phyloP scores from a whole-genome alignment of 164 flowering plant species.

The Echeveria elegans region DNA sequence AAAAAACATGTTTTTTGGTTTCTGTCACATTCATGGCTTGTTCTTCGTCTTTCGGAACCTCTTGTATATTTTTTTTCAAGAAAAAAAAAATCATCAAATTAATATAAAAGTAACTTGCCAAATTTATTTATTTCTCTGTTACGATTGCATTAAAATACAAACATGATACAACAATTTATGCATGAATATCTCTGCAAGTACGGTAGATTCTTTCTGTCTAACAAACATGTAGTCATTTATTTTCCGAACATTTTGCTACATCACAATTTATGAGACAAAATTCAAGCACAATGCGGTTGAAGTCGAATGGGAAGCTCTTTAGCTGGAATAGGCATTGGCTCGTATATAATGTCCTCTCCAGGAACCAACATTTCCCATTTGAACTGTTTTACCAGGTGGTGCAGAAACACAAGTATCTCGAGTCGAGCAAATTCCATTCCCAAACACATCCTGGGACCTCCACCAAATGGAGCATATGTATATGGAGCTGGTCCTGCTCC shows the following conservation, averaged over 20 bases:
- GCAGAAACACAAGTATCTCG: constrained; percentile 14
- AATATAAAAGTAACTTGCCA: too few relatives aligned
- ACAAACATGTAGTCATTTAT: too few relatives aligned
- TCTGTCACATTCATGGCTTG: neutral
- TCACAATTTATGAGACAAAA: neutral
- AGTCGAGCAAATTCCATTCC: constrained; percentile 15
- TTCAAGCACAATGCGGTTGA: neutral
- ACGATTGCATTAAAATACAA: too few relatives aligned
- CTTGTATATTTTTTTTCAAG: too few relatives aligned
- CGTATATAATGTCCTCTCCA: constrained; percentile 12
- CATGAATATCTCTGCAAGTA: too few relatives aligned
- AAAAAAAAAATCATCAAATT: too few relatives aligned
- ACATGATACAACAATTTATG: too few relatives aligned
- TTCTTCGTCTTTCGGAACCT: too few relatives aligned
- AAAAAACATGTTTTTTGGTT: neutral
- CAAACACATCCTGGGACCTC: constrained; percentile 17
- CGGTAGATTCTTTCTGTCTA: too few relatives aligned
- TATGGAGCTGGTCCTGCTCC: constrained; percentile 13
- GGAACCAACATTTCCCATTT: constrained; percentile 15
- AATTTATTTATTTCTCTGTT: too few relatives aligned
- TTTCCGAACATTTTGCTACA: too few relatives aligned
- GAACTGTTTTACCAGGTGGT: constrained; percentile 15
- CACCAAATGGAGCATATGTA: constrained; percentile 15
- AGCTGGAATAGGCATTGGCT: constrained; percentile 14
- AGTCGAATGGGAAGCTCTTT: constrained; percentile 17